Base-by-base conservation (phyloP, 2,329 filamentous ascomycete species). In the Cladosporium colombiae region DNA sequence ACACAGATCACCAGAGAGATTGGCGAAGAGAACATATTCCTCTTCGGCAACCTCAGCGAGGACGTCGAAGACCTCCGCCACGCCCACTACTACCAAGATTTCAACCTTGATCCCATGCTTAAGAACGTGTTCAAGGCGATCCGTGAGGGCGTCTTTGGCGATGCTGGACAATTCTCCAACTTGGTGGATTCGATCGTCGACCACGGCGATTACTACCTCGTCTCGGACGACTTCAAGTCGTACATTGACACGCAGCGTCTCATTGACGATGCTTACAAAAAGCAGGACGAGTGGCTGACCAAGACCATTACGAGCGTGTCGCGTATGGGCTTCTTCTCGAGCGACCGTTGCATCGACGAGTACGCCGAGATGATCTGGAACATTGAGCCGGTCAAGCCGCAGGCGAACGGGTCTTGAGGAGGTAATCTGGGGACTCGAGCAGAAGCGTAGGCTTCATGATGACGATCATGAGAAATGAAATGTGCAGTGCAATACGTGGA, bases 331-430 rank as follows among this genome's bases (percentile, higher is more conserved):
- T 98, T 98, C 86, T 98, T 98, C 83, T 93, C 89, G 72, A 94
- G 91, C 69, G 94, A 98, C 78, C 87, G 94, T 46, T 97, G 94
- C 81, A 97, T 98, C 78, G 92, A 94, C 74, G 93, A 97, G 84
- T 99, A 99, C 80, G 95, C 95, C 0, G 94, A 99, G 78, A 89
- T 85, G 69, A 97, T 99, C 78, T 99, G 95, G 95, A 98, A 98
- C 75, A 84, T 97, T 46, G 94, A 98, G 83, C 93, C 94, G 31
- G 78, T 95, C 64, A 66, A 65, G 63, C 63, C 63, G 21, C 29
- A 65, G 56, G 33, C 63, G 40, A 65, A 65, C 44, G 63, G 63
- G 16, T 46, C 56, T 46, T 65, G 56, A 65, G 27, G 37, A 27
- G 23, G 25, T 18, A 13, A 40, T 35, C 21, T 10, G 21, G 21